Base-by-base conservation (phyloP, 768 basidiomycete species). In the Boletus vermiculosoides region DNA sequence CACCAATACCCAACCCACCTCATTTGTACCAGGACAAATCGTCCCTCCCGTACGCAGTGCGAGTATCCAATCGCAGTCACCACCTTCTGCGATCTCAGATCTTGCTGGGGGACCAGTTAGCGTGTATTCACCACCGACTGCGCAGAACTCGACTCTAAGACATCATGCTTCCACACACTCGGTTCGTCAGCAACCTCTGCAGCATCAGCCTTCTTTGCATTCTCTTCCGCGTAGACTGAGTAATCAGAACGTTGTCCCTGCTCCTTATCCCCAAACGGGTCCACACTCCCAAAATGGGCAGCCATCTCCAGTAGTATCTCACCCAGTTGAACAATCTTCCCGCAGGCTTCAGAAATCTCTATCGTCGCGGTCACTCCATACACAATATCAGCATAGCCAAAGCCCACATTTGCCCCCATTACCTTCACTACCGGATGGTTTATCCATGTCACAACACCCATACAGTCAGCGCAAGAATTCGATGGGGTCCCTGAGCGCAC, bases 301-400 rank as follows among this genome's bases (percentile, higher is more conserved):
- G 9, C 30, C 42, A 42, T 58, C 57, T 34, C 53, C 57, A 44
- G 42, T 31, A 22, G 25, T 13, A 31, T 20, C 55, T 28, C 79
- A 80, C 5, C 78, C 80, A 7, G 80, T 78, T n/a, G 83, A 83
- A 57, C 78, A 79, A 53, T 31, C 64, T 30, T 34, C 54, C n/a
- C 68, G 66, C 25, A 69, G 61, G 15, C 59, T 81, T 30, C 77
- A 73, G 33, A 87, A 86, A 67, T 80, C 81, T 11, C 70, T 78
- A 22, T 89, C 89, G 13, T 73, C 81, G 23, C 81, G 80, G 22
- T 88, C 85, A 15, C 76, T 90, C 30, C 76, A 76, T 64, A 75
- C 81, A 47, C 82, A 82, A 55, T 71, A 77, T 49, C 83, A 82
- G 52, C 67, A 75, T 54, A 78, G 78, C 18, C 68, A 62, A 44